Evolutionary conservation across 768 basidiomycete species (phyloP), one percentile per base, ranked within the genome.

Genomic region (Daedaleopsis nitida): DNA sequence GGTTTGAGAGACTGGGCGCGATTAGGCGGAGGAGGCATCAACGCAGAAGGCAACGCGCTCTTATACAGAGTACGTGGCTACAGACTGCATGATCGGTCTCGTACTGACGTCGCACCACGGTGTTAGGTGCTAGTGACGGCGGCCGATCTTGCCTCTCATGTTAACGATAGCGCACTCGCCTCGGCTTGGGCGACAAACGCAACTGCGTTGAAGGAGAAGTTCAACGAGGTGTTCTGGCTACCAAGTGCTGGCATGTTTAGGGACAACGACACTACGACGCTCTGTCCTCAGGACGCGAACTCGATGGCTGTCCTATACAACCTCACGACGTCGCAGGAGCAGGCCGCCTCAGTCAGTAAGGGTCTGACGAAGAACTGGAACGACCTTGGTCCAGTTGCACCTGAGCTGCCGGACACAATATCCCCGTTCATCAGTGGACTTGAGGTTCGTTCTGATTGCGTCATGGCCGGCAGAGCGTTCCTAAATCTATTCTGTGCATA

Each of bases 1-100:
- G 83, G 85, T 0, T 69, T 83, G 44, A 67, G 82, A 12, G 85
- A 86, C 65, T 86, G 84, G 85, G 85, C 81, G 8, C 72, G 84
- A 24, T 72, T 78, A 7, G 84, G 83, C 7, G 81, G 81, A 3
- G 83, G 84, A 10, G 84, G 85, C 0, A 76, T 79, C 66, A 86
- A 84, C 62, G 74, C 81, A 1, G 85, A 83, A 68, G 83, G 80
- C 0, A 86, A 85, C 60, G 84, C 83, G 0, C 70, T 86, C 16
- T 68, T 82, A 7, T 85, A 83, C 66, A 75, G 76, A 71, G 82
- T 81, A 39, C 1, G 51, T 16, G 66, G 37, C 48, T 27, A 17
- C n/a, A 16, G 3, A 3, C 27, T 37, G 23, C 34, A 19, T 17
- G 39, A n/a, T 16, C 14, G 13, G 19, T 6, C 23, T 23, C 21